Evolutionary conservation across 2,329 filamentous ascomycete genomes (phyloP).

Genomic region (Trichophyton benhamiae): DNA sequence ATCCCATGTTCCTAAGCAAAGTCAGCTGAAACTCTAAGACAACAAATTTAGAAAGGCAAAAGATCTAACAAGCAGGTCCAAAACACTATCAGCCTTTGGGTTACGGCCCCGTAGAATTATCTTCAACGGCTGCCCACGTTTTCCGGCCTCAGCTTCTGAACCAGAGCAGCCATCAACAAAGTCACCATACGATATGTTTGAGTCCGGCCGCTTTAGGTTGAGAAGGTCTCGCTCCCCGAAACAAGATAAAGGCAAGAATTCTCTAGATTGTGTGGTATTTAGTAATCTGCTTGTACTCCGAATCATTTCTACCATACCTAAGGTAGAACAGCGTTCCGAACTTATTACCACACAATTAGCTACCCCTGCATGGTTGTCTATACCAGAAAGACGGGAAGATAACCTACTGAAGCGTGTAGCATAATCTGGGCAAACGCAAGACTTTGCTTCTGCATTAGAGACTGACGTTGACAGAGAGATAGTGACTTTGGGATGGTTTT

Average conservation of each 20-base stretch:
- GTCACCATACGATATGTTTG: constrained; percentile 20
- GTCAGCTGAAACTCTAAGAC: neutral
- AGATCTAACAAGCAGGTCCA: constrained; percentile 36
- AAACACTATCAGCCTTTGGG: constrained; percentile 31
- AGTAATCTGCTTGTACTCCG: neutral
- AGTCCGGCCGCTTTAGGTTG: constrained; percentile 17
- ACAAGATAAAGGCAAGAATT: constrained; percentile 25
- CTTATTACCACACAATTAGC: constrained; percentile 16
- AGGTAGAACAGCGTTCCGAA: constrained; percentile 26
- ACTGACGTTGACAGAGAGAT: constrained; percentile 6
- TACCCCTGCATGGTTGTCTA: constrained; percentile 5
- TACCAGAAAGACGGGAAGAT: neutral
- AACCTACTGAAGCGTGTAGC: constrained; percentile 35
- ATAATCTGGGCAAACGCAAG: constrained; percentile 37
- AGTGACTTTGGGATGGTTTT: neutral
- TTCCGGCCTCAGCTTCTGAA: constrained; percentile 9
- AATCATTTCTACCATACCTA: constrained; percentile 14
- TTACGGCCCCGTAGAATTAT: constrained; percentile 31
- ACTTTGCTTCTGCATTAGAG: constrained; percentile 33
- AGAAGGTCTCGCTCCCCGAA: constrained; percentile 25
- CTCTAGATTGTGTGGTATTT: constrained; percentile 14
- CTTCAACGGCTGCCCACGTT: constrained; percentile 26
- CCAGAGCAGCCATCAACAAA: constrained; percentile 18
- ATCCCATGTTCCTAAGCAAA: constrained; percentile 36
- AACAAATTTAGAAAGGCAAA: neutral